Conservation (phyloP, 2,329 filamentous ascomycete species). For the Ophidiomyces ophidiicola region DNA sequence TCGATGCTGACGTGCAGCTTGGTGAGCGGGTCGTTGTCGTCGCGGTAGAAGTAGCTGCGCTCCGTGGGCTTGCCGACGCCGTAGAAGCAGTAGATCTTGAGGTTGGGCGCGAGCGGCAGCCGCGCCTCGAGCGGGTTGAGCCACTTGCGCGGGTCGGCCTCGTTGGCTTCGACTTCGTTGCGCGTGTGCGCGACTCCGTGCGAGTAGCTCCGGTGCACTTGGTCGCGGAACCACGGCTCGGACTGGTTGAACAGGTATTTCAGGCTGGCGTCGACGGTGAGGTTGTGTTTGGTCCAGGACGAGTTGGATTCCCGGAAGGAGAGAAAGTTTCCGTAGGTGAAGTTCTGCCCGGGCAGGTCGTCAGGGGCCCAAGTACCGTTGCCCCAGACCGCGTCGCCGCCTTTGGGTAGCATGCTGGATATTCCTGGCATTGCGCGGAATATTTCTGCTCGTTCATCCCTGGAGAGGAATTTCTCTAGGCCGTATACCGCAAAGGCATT, state of each 20-base stretch:
- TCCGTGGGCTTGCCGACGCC: constrained; percentile 88
- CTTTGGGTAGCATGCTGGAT: constrained; percentile 90
- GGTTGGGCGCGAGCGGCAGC: constrained; percentile 69
- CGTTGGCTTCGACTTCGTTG: constrained; percentile 69
- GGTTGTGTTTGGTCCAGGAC: constrained; percentile 52
- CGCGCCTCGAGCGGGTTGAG: constrained; percentile 90
- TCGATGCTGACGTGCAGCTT: constrained; percentile 44
- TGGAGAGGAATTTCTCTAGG: constrained; percentile 85
- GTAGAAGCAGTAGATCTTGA: constrained; percentile 98
- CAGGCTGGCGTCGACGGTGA: constrained; percentile 69
- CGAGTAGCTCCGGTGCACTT: constrained; percentile 66
- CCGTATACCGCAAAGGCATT: constrained; percentile 96
- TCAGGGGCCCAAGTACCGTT: constrained; percentile 79
- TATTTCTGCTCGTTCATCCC: constrained; percentile 79
- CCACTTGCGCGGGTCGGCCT: constrained; percentile 71
- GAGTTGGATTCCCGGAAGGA: constrained; percentile 64
- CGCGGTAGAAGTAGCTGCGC: constrained; percentile 79
- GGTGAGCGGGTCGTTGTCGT: constrained; percentile 53
- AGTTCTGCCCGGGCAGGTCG: constrained; percentile 59
- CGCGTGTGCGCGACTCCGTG: constrained; percentile 73
- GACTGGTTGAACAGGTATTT: constrained; percentile 64
- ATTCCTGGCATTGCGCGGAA: constrained; percentile 96
- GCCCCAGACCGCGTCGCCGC: constrained; percentile 90
- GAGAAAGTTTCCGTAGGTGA: constrained; percentile 67
- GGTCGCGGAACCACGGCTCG: constrained; percentile 73